Evolutionary conservation across 2,329 filamentous ascomycete species (phyloP), one percentile per base, ranked within the genome.

Genomic region (Furcasterigmium sp.): DNA sequence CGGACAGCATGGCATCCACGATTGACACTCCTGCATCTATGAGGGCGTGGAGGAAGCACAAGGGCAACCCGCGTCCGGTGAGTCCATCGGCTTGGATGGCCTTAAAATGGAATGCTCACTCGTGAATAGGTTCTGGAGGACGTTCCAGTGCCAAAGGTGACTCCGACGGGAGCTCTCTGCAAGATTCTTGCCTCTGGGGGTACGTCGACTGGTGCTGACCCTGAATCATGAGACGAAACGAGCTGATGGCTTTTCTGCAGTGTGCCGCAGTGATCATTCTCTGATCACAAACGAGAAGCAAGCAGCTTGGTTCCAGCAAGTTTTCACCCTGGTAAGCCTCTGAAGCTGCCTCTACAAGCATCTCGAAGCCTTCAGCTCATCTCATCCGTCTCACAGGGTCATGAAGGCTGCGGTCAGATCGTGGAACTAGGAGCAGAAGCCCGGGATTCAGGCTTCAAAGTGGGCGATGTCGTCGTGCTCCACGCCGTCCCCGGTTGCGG

Each of bases 21-120:
- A n/a, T n/a, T n/a, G n/a, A n/a, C n/a, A n/a, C n/a, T n/a, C n/a
- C n/a, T n/a, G n/a, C n/a, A n/a, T n/a, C n/a, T n/a, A 65, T 65
- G 62, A 49, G 51, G 37, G 62, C 59, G 1, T 65, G 62, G 62
- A 54, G 58, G 30, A 63, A 63, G 45, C 56, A 63, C 38, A 53
- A 47, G 42, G 62, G 60, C 35, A 56, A 52, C 23, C 52, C 52
- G 2, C 47, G 53, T 14, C 56, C 58, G 14, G 52, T 57, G 46
- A 14, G 46, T 43, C 13, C 15, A 17, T 38, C 20, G 19, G 19
- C 14, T n/a, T 42, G 19, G n/a, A 20, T 25, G 30, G 21, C 20
- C 7, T 13, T 23, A n/a, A n/a, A n/a, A n/a, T n/a, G n/a, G n/a
- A n/a, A n/a, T 39, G 36, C 25, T 37, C 25, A 42, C 34, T 19